Evolutionary conservation across 495 filamentous ascomycete genomes (phyloP), one percentile per base, ranked within the genome.

Genomic region (Lophiostoma macrostomum): DNA sequence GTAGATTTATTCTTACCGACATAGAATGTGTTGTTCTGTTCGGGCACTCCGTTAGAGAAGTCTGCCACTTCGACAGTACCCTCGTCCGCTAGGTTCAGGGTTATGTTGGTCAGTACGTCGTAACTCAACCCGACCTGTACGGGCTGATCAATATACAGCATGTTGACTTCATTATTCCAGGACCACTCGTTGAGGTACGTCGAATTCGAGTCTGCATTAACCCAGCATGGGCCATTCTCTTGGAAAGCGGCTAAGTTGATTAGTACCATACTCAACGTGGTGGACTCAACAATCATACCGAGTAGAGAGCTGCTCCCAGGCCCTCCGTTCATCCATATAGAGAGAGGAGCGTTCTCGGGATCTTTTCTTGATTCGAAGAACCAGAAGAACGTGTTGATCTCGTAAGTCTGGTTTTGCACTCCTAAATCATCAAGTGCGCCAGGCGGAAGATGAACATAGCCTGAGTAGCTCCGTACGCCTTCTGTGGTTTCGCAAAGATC

Each of bases 381-480:
- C 85, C 84, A 88, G 68, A 88, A 88, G 60, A 86, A 87, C n/a
- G 78, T 86, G 64, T 88, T 86, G 46, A 84, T 83, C 18, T 81
- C 74, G 60, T 83, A 86, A 16, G 77, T 64, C 53, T 81, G 75
- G 52, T 73, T 66, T n/a, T 42, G n/a, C 7, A 76, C 65, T 8
- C 69, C 67, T 13, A 69, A 20, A 20, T 70, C 64, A 4, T 50
- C 68, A 11, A 82, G 65, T 16, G 70, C 72, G 5, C 64, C 63
- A 0, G 78, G 72, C 11, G 80, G 80, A 13, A 83, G 64, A 43
- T 76, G 40, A 14, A 76, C 67, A 53, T 74, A 66, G 14, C 74
- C 74, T 4, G 67, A 37, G 53, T 66, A 74, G 16, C 46, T 54
- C n/a, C 44, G 12, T 7, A 64, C 61, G 43, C 61, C 61, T 23